A percentile compares a stretch with the other conserved stretches of the same genome.
Conservation (phyloP, 2,329 filamentous ascomycete species). For the Tothia fuscella region DNA sequence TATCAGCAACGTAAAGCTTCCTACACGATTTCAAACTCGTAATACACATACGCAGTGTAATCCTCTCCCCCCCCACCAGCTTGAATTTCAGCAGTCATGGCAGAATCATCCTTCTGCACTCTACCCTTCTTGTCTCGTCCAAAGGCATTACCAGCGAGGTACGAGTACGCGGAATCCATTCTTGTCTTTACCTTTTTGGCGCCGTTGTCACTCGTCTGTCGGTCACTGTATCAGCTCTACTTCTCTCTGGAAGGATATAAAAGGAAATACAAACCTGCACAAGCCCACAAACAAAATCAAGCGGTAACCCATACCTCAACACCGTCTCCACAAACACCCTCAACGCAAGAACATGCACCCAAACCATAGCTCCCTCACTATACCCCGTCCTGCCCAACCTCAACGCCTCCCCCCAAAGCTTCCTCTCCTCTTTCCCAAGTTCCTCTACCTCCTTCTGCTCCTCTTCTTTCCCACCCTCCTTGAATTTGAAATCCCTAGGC, state of each 20-base stretch:
- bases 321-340: constrained; percentile 97
- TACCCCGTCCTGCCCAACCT: constrained; percentile 82
- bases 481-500: constrained; percentile 85
- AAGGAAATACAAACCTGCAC: constrained; percentile 54
- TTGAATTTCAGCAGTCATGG: constrained; percentile 70
- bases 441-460: constrained; percentile 79
- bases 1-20: neutral
- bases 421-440: constrained; percentile 73
- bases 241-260: neutral
- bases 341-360: constrained; percentile 83
- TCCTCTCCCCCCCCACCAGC: constrained; percentile 64
- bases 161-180: constrained; percentile 76
- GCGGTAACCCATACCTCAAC: constrained; percentile 82
- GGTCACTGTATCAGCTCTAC: constrained; percentile 14
- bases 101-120: constrained; percentile 78
- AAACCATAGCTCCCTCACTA: constrained; percentile 92
- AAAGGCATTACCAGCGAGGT: constrained; percentile 89
- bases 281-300: constrained; percentile 77
- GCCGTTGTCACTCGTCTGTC: constrained; percentile 71
- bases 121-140: constrained; percentile 87
- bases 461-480: constrained; percentile 78
- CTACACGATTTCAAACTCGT: constrained; percentile 66
- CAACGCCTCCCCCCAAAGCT: constrained; percentile 85
- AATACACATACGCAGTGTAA: constrained; percentile 95
- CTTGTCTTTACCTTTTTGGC: constrained; percentile 55